Conservation (phyloP, 192 early-diverging fungal genomes). For the Entrophospora sp. region DNA sequence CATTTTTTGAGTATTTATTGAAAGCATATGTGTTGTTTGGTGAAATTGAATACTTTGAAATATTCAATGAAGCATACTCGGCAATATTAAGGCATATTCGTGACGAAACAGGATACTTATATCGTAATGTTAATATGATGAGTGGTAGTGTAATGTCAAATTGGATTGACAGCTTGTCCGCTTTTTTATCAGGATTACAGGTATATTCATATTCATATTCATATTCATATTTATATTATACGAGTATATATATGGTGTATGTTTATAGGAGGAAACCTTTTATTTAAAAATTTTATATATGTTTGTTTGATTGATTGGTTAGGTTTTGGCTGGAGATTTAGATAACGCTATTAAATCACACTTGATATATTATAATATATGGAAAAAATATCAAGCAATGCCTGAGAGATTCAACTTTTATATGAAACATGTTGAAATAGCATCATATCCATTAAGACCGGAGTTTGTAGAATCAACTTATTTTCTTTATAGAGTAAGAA, state of each 20-base stretch:
- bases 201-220: constrained; percentile 27
- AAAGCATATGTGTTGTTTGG: constrained; percentile 88
- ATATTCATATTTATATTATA: neutral
- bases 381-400: constrained; percentile 74
- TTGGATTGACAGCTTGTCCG: constrained; percentile 85
- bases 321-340: constrained; percentile 81
- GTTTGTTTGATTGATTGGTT: neutral
- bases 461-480: constrained; percentile 95
- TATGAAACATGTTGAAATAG: constrained; percentile 50
- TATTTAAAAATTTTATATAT: neutral
- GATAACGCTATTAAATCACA: constrained; percentile 76
- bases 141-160: constrained; percentile 52
- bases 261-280: too few relatives aligned
- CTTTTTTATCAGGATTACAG: constrained; percentile 90
- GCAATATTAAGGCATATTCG: constrained; percentile 54
- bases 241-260: too few relatives aligned
- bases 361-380: constrained; percentile 77
- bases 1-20: constrained; percentile 85
- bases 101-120: constrained; percentile 69
- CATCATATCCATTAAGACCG: constrained; percentile 79
- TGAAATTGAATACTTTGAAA: constrained; percentile 61
- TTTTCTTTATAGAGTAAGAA: constrained; percentile 62
- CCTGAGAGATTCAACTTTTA: constrained; percentile 85
- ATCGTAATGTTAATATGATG: constrained; percentile 79
- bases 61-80: constrained; percentile 69